These are phyloP conservation scores for Potentilla sterilis DNA, from an alignment of 306 rosid species.

Conservation along the genomic window DNA sequence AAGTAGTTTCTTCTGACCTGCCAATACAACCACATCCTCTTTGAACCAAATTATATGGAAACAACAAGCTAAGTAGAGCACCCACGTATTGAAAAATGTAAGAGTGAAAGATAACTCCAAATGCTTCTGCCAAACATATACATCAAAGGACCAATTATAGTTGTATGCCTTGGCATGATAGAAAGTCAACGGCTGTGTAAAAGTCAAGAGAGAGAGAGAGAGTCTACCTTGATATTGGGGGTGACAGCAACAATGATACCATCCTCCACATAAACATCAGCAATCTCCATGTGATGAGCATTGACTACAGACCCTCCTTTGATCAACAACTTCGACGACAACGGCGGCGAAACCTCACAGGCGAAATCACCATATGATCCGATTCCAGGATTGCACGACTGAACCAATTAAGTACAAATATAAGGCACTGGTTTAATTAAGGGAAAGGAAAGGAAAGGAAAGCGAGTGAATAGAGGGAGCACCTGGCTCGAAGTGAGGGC, in stretches of 20 bases:
- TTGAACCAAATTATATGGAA: background rate
- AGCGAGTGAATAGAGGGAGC: background rate
- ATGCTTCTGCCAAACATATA: background rate
- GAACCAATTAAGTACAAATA: background rate
- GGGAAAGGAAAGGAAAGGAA: background rate
- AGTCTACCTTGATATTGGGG: slow-evolving; percentile 56
- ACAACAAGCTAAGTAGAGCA: background rate
- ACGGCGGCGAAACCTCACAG: slow-evolving; percentile 35
- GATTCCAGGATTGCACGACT: slow-evolving; percentile 76
- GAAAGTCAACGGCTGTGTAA: slow-evolving; percentile 6
- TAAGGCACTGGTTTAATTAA: background rate
- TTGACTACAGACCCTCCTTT: slow-evolving; percentile 81
- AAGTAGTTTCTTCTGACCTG: background rate
- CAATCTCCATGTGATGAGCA: slow-evolving; percentile 69
- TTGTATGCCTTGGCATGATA: background rate
- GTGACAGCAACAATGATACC: slow-evolving; percentile 69
- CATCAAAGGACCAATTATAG: background rate
- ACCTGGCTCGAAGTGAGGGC: background rate
- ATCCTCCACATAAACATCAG: slow-evolving; percentile 83
- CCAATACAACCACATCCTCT: background rate
- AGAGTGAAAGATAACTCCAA: background rate
- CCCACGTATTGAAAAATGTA: background rate
- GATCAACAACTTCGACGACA: slow-evolving; percentile 51
- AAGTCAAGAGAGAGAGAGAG: background rate
- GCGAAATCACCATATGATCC: slow-evolving; percentile 40